phyloP scores from a whole-genome alignment of 1,284 basidiomycete genomes.

The Dichomitus squalens region DNA sequence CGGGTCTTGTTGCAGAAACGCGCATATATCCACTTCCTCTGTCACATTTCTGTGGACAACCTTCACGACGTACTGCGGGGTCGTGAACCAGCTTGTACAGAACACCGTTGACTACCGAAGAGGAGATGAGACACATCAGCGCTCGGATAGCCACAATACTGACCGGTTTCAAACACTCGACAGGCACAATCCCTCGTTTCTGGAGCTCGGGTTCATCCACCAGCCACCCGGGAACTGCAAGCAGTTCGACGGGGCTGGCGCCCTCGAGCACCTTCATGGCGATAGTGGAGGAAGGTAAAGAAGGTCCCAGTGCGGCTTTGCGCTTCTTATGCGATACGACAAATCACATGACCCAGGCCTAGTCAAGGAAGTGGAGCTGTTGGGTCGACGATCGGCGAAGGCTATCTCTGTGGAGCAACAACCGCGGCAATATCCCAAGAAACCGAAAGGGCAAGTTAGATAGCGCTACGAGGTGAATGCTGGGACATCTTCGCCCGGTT shows the following conservation, averaged over 20 bases:
- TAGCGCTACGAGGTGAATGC: no score
- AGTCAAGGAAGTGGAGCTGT: no score
- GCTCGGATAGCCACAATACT: background rate
- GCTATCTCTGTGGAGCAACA: no score
- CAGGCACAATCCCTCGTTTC: background rate
- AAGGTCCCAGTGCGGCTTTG: background rate
- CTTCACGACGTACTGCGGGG: background rate
- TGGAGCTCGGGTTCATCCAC: background rate
- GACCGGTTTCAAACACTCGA: background rate
- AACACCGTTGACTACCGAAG: background rate
- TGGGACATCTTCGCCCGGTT: no score
- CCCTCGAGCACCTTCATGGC: background rate
- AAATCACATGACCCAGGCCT: no score
- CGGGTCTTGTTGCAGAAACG: background rate
- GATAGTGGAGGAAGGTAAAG: background rate
- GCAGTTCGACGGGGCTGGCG: background rate
- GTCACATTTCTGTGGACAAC: background rate
- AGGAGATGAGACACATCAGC: background rate
- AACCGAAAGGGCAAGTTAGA: no score
- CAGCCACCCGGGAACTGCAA: background rate
- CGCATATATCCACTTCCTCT: background rate
- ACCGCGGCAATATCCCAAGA: no score
- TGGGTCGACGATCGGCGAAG: no score
- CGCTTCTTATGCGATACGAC: no score
- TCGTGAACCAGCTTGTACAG: background rate